These are phyloP conservation scores for Lycium barbarum DNA, from an alignment of 257 asterid genomes.

Conservation along the genomic window DNA sequence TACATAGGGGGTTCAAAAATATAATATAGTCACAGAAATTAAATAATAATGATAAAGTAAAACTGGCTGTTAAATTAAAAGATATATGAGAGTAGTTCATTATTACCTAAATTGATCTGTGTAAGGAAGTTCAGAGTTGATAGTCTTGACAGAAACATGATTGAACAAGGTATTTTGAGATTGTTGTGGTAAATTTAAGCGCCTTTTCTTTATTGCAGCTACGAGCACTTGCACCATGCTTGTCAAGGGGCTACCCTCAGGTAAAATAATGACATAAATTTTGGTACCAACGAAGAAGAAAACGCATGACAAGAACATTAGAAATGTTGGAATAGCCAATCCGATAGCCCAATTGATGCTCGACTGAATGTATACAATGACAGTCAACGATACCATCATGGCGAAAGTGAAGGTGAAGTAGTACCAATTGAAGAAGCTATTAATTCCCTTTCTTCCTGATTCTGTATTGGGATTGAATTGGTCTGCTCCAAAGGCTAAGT, in stretches of 20 bases:
- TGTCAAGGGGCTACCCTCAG: conserved; percentile 44
- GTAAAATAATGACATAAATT: conserved; percentile 37
- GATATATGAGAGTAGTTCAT: not conserved
- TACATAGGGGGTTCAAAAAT: no score
- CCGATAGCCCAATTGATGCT: conserved; percentile 40
- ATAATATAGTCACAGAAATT: no score
- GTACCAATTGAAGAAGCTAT: conserved; percentile 50
- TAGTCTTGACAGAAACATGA: conserved; percentile 19
- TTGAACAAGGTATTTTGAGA: conserved; percentile 33
- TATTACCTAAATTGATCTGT: conserved; percentile 44
- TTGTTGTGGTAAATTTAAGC: conserved; percentile 33
- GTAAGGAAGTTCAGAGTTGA: conserved; percentile 37
- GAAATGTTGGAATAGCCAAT: conserved; percentile 36
- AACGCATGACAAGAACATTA: conserved; percentile 40
- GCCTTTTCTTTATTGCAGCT: conserved; percentile 39
- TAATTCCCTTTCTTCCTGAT: conserved; percentile 41
- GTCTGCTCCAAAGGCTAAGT: conserved; percentile 47
- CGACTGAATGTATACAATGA: conserved; percentile 40
- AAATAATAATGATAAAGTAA: no score
- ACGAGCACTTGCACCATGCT: conserved; percentile 41
- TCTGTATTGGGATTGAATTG: conserved; percentile 43
- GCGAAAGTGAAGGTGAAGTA: conserved; percentile 43
- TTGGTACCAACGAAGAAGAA: conserved; percentile 40
- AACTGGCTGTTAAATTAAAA: not conserved
- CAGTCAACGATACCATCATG: conserved; percentile 36